Base-by-base conservation (phyloP, 345 rosid genomes). In the Durio zibethinus region DNA sequence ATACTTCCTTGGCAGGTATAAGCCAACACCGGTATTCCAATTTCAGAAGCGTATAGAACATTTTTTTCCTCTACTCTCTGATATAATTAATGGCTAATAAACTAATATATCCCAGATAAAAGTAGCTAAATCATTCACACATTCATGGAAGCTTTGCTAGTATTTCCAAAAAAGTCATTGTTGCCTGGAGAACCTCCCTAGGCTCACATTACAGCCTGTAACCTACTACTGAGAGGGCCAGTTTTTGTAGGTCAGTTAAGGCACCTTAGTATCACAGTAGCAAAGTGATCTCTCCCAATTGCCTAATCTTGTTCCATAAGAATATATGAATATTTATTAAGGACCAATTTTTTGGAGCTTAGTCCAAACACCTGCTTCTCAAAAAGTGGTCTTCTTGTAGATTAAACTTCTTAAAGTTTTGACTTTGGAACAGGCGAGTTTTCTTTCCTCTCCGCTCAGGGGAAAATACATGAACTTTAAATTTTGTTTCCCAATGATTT, bases 1-100 rank as follows among this genome's bases (percentile, higher is more conserved):
- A 89, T 94, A 90, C 84, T 94, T 85, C 57, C 66, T 94, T 50
- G 98, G 97, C 74, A 90, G 97, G 94, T 91, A 90, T 3, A 45
- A 20, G 56, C 59, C 18, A 40, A 23, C 10, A 31, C 27, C 74
- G 15, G 0, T 50, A 18, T 29, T 70, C 59, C 40, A 23, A 69
- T 45, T 57, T 57, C 62, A 57, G 62, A 57, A 9, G 16, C 33
- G 2, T 57, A 57, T 57, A 57, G 10, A 29, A 12, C 35, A 59
- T 31, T 61, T 61, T 16, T 15, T n/a, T 27, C 66, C 31, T 31
- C 66, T 15, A 5, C n/a, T 5, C n/a, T 14, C 66, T 29, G 38
- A 29, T 61, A 29, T 15, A 33, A 61, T 12, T 29, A 11, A 57
- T 31, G 10, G n/a, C 0, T 10, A 15, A 4, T 60, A 61, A 57